Percentiles rank a stretch among this genome's conserved stretches.
Conservation (phyloP, 1,284 basidiomycete species). For the Ustilago bromivora region DNA sequence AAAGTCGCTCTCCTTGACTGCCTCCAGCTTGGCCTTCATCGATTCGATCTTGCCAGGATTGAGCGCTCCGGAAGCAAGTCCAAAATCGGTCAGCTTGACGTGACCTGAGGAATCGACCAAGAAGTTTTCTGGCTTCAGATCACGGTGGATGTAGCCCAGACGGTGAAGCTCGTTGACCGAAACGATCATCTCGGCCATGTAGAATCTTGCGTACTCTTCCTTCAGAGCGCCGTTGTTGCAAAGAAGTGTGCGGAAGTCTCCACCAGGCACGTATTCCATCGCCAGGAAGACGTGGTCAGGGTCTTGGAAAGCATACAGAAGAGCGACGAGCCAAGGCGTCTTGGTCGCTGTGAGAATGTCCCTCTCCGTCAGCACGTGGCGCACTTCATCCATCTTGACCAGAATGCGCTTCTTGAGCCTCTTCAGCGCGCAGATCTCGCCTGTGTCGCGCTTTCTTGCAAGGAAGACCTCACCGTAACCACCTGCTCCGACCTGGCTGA, state of each 20-base stretch:
- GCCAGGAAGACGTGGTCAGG: slow-evolving; percentile 67
- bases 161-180: slow-evolving; percentile 67
- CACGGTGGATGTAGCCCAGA: slow-evolving; percentile 78
- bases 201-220: slow-evolving; percentile 69
- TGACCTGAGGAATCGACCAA: slow-evolving; percentile 94
- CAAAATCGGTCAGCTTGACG: slow-evolving; percentile 98
- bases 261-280: slow-evolving; percentile 74
- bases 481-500: slow-evolving; percentile 69
- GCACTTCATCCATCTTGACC: slow-evolving; percentile 70
- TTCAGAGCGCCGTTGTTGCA: slow-evolving; percentile 72
- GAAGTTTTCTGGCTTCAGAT: slow-evolving; percentile 99
- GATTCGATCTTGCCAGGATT: slow-evolving; percentile 96
- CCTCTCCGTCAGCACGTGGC: slow-evolving; percentile 68
- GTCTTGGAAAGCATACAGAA: slow-evolving; percentile 69
- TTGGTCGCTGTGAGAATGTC: slow-evolving; percentile 68
- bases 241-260: slow-evolving; percentile 69
- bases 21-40: slow-evolving; percentile 93
- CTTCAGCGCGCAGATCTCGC: slow-evolving; percentile 69
- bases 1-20: slow-evolving; percentile 92
- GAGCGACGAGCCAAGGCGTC: slow-evolving; percentile 67
- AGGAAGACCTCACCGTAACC: slow-evolving; percentile 69
- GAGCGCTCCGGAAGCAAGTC: slow-evolving; percentile 93
- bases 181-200: slow-evolving; percentile 69
- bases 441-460: slow-evolving; percentile 67
- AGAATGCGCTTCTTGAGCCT: slow-evolving; percentile 66